Percentiles rank a stretch among this genome's conserved stretches.
phyloP scores from a whole-genome alignment of 805 yeast genomes.

The Hanseniaspora valbyensis region DNA sequence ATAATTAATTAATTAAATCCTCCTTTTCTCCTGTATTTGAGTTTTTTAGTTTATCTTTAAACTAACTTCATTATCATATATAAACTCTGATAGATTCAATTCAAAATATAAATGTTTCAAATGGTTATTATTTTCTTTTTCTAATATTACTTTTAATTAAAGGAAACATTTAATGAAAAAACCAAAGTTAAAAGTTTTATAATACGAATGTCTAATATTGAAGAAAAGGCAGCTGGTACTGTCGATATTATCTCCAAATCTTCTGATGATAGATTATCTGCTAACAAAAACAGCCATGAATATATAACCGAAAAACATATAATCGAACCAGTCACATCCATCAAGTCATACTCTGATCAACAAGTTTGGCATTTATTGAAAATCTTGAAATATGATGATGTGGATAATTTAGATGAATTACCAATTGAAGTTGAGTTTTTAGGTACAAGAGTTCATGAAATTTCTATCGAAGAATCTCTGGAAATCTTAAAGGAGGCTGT shows the following conservation, averaged over 20 bases:
- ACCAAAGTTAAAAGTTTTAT: too few relatives aligned
- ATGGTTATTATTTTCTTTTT: too few relatives aligned
- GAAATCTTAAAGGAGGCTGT: conserved; percentile 33
- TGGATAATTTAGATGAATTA: conserved; percentile 19
- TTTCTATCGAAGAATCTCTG: conserved; percentile 33
- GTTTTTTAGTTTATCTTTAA: too few relatives aligned
- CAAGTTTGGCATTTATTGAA: conserved; percentile 15
- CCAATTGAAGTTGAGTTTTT: conserved; percentile 29
- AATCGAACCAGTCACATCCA: conserved; percentile 11
- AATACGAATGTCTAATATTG: conserved; percentile 7
- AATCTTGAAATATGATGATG: conserved; percentile 15
- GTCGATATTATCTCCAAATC: conserved; percentile 26
- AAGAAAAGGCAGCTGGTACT: conserved; percentile 30
- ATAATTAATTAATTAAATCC: too few relatives aligned
- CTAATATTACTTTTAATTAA: too few relatives aligned
- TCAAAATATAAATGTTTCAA: too few relatives aligned
- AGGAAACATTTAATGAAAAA: background rate
- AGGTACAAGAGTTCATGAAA: conserved; percentile 32
- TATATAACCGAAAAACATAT: background rate
- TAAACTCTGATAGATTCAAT: too few relatives aligned
- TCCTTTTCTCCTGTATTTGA: too few relatives aligned
- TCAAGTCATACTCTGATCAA: conserved; percentile 15
- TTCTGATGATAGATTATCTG: background rate
- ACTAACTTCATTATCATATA: too few relatives aligned
- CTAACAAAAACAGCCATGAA: background rate